Evolutionary conservation across 192 early-diverging fungal genomes (phyloP), one percentile per base, ranked within the genome.

Genomic region (Diversispora eburnea): DNA sequence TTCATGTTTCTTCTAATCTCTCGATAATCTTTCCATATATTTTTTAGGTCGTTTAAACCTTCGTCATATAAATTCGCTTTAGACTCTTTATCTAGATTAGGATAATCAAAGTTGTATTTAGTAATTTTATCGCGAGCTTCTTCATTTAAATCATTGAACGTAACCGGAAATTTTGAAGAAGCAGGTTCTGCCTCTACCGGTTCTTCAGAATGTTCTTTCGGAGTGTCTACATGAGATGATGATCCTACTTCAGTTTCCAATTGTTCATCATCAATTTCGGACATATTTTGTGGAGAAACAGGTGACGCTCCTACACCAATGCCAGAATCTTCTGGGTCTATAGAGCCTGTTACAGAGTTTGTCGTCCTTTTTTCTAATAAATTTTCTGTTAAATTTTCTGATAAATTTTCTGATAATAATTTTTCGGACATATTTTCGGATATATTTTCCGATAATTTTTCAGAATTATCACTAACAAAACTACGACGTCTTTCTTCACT

Each of bases 51-150:
- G 15, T 63, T 42, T 42, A 45, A n/a, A 17, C 39, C 61, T 17
- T 63, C 61, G 7, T 42, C 61, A 63, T 42, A 63, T n/a, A 63
- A 45, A n/a, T 63, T 63, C 42, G 33, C 61, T n/a, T 46, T 63
- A 17, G 61, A 10, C 8, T 63, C 61, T 3, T 33, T n/a, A 63
- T 43, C 15, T 19, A 63, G 9, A 45, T 15, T 63, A 8, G 61
- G 61, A 63, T 63, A n/a, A 46, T 63, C 61, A 46, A 63, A 63
- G 15, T 63, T 63, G n/a, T 45, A 63, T 43, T n/a, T 39, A 8
- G 61, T n/a, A 63, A 63, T 63, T 19, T 63, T 63, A 4, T 17
- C 42, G 15, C 42, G 61, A 43, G 61, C 61, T 20, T 33, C 61
- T 42, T 63, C 61, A 20, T n/a, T 45, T 9, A 63, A 19, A 5